Evolutionary conservation across 441 rosid genomes (phyloP).

Genomic region (Syzygium malaccense): DNA sequence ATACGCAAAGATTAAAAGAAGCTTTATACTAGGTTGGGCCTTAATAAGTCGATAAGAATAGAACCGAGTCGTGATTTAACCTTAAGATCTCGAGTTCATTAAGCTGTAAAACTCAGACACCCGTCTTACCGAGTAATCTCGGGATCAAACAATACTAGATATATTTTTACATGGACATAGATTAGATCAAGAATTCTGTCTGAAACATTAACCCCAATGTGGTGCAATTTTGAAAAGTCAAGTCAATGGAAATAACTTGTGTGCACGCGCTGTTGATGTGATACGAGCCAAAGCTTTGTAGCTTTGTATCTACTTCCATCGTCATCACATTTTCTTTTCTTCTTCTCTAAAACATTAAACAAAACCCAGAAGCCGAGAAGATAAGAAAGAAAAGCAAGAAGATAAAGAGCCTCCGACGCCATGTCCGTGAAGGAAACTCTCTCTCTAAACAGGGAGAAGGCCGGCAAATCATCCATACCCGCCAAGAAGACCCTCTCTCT

Average conservation of each 20-base stretch:
- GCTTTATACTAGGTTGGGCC: neutral
- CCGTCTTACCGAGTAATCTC: neutral
- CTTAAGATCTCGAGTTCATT: too few relatives aligned
- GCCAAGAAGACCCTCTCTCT: neutral
- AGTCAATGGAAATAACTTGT: neutral
- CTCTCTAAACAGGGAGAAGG: neutral
- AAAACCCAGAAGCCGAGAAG: neutral
- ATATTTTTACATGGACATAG: neutral
- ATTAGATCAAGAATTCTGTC: neutral
- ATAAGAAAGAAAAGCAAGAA: neutral
- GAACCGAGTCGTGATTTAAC: neutral
- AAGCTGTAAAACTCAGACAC: neutral
- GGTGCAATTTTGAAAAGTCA: neutral
- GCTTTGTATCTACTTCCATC: neutral
- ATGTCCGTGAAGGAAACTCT: conserved; percentile 13
- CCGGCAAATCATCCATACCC: neutral
- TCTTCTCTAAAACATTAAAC: neutral
- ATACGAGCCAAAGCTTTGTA: neutral
- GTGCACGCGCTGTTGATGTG: neutral
- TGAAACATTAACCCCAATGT: neutral
- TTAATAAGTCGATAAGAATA: neutral
- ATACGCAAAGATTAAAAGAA: neutral
- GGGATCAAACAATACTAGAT: neutral
- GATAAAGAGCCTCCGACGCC: neutral
- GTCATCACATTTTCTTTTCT: neutral